Percentiles rank a stretch among this genome's conserved stretches.
Conservation (phyloP, 345 rosid genomes). For the Aethionema arabicum region DNA sequence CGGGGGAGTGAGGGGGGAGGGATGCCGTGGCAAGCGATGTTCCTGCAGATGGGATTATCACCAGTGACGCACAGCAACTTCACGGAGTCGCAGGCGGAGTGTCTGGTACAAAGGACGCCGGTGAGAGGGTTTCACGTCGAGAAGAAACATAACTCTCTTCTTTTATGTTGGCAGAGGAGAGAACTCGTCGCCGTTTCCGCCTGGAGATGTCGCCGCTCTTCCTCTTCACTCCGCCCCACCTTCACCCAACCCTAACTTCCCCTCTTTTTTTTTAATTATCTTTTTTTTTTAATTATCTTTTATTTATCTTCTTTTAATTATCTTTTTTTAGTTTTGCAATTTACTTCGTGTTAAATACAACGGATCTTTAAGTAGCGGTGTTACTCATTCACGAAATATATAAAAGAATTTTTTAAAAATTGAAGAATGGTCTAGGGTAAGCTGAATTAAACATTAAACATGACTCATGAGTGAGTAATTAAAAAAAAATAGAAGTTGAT, state of each 20-base stretch:
- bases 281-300: neutral
- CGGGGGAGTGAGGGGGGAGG: slow-evolving; percentile 42
- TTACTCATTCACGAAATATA: no score
- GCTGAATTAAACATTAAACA: neutral
- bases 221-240: slow-evolving; percentile 29
- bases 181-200: slow-evolving; percentile 84
- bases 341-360: no score
- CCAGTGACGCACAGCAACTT: slow-evolving; percentile 74
- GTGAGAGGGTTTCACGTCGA: slow-evolving; percentile 84
- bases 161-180: slow-evolving; percentile 80
- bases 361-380: no score
- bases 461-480: slow-evolving; percentile 10
- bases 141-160: slow-evolving; percentile 75
- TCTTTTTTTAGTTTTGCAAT: no score
- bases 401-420: no score
- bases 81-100: slow-evolving; percentile 88
- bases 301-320: no score
- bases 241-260: neutral
- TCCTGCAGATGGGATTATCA: slow-evolving; percentile 64
- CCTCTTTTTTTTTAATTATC: neutral
- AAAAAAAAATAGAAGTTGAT: slow-evolving; percentile 20
- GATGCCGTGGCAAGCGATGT: slow-evolving; percentile 70
- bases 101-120: slow-evolving; percentile 70
- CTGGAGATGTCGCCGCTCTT: slow-evolving; percentile 80
- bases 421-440: neutral